Conservation (phyloP, 768 basidiomycete species). For the Boletus insuetus region DNA sequence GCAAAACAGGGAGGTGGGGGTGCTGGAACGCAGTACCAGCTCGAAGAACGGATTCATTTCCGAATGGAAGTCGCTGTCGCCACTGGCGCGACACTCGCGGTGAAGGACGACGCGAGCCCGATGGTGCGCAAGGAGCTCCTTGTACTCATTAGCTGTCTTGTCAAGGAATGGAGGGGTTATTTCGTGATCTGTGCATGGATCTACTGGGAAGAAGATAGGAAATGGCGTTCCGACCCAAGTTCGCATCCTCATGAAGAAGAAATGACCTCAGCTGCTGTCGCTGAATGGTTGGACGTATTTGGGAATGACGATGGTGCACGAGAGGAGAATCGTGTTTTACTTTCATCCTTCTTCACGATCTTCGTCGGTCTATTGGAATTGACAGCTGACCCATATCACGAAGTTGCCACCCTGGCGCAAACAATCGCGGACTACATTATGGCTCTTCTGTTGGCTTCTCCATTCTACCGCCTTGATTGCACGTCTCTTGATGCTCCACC, state of each 20-base stretch:
- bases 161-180: conserved; percentile 95
- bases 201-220: conserved; percentile 89
- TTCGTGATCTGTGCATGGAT: conserved; percentile 97
- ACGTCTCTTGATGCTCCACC: conserved; percentile 57
- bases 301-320: conserved; percentile 62
- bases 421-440: conserved; percentile 91
- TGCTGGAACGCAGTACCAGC: conserved; percentile 72
- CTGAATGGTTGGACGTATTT: conserved; percentile 75
- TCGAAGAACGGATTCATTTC: conserved; percentile 78
- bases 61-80: conserved; percentile 90
- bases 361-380: conserved; percentile 86
- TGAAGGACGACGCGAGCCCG: conserved; percentile 92
- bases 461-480: conserved; percentile 72
- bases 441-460: conserved; percentile 85
- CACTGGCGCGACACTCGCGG: conserved; percentile 82
- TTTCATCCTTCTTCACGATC: conserved; percentile 94
- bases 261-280: conserved; percentile 64
- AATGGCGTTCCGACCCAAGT: conserved; percentile 46
- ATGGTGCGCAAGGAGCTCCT: conserved; percentile 95
- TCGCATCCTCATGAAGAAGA: conserved; percentile 58
- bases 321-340: conserved; percentile 75
- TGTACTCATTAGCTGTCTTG: conserved; percentile 86
- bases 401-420: conserved; percentile 88
- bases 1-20: conserved; percentile 77
- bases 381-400: conserved; percentile 88